Conservation (phyloP, 75 land plant species). For the Pinus albicaulis region DNA sequence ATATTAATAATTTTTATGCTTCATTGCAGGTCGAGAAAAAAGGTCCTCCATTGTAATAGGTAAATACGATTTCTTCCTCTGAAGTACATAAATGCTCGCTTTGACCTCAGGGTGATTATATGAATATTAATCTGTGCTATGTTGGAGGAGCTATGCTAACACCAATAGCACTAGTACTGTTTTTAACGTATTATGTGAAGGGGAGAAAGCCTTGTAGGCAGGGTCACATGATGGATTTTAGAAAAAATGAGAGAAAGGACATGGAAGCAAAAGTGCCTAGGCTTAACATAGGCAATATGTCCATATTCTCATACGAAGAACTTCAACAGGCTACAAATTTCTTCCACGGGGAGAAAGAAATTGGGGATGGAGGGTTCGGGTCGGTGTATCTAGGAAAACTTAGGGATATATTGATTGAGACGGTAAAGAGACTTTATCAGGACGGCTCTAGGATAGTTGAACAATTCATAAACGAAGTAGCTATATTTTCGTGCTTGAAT, state of each 20-base stretch:
- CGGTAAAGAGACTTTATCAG: conserved; percentile 56
- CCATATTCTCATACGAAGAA: conserved; percentile 31
- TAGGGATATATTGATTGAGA: conserved; percentile 39
- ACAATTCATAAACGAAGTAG: conserved; percentile 63
- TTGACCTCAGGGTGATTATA: neutral
- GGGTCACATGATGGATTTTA: too few relatives aligned
- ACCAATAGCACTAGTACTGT: neutral
- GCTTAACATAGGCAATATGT: neutral
- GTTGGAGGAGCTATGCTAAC: neutral
- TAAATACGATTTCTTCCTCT: neutral
- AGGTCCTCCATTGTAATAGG: too few relatives aligned
- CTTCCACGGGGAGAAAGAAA: conserved; percentile 6
- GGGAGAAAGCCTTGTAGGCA: neutral
- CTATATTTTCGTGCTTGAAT: conserved; percentile 36
- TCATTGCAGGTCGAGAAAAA: too few relatives aligned
- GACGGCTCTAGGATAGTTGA: conserved; percentile 36
- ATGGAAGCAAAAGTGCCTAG: too few relatives aligned
- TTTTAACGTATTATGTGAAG: neutral
- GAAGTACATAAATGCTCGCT: neutral
- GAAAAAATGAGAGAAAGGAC: too few relatives aligned
- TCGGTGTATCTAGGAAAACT: conserved; percentile 62
- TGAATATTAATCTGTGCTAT: neutral
- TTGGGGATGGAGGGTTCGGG: conserved; percentile 21
- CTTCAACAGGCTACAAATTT: conserved; percentile 37
- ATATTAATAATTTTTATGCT: too few relatives aligned